Conservation (phyloP, 257 asterid genomes). For the Leptodermis oblonga region DNA sequence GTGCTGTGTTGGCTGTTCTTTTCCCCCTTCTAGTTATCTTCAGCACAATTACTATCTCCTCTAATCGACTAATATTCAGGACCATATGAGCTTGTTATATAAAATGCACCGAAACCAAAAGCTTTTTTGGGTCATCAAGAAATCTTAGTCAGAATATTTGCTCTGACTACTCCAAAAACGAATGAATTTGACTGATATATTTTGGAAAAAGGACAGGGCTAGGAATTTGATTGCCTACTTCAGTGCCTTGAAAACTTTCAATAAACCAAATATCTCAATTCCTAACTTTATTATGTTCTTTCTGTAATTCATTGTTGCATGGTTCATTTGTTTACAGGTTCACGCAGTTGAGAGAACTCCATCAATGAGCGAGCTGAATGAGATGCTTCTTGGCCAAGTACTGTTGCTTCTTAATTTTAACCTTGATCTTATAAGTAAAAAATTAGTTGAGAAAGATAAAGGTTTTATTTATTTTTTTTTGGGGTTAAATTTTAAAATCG, state of each 20-base stretch:
- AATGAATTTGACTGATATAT: conserved; percentile 1
- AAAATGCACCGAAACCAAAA: too few relatives aligned
- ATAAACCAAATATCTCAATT: background rate
- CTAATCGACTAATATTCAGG: too few relatives aligned
- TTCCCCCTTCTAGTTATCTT: background rate
- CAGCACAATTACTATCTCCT: background rate
- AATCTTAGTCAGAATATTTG: background rate
- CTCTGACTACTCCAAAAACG: background rate
- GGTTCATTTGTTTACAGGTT: conserved; percentile 51
- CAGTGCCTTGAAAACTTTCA: background rate
- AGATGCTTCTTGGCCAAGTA: conserved; percentile 97
- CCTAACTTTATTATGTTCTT: background rate
- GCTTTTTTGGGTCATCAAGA: background rate
- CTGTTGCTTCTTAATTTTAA: conserved; percentile 13
- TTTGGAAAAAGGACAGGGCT: background rate
- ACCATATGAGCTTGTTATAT: too few relatives aligned
- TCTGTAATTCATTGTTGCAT: background rate
- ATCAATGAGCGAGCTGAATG: conserved; percentile 97
- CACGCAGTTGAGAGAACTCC: conserved; percentile 96
- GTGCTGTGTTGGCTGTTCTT: background rate
- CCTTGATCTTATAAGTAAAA: background rate
- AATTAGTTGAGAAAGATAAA: background rate
- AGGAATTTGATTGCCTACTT: background rate
- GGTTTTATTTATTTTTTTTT: background rate
- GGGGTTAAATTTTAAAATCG: background rate